Evolutionary conservation across 805 yeast genomes (phyloP), one percentile per base, ranked within the genome.

Genomic region (Starmerella scarabaei): DNA sequence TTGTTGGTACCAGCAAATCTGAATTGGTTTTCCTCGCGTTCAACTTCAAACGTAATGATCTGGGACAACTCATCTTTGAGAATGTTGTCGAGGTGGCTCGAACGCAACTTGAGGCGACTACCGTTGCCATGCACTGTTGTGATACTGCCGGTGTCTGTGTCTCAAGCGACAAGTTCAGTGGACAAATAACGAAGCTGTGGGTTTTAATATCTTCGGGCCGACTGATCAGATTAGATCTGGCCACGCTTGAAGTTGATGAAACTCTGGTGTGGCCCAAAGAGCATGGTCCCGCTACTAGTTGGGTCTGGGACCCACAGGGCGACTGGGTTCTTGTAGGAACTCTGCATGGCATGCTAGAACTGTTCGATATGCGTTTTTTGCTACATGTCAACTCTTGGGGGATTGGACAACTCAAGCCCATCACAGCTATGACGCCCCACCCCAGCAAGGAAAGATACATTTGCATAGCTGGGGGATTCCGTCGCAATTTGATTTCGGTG

Each of bases 341-440:
- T 0, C 62, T 71, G 0, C 70, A 69, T 30, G 96, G 96, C 1
- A 62, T 77, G 1, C 54, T 91, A 23, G 76, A 75, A 47, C 59
- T 88, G 14, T 85, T 94, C 93, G 95, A 85, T 56, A 48, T 81
- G 27, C 63, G 93, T 39, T 82, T 84, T 55, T 66, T 66, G 27
- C 43, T 79, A 0, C 61, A 70, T 31, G 61, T 83, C 27, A 75
- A 71, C 44, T 64, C 77, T 1, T 80, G 84, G 75, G 68, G 69
- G 8, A 67, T 83, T 33, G 69, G 66, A 30, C 62, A 64, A 12
- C 65, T 66, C 3, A 58, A 54, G 18, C 71, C 78, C 1, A 74
- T 84, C 7, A 61, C 63, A 8, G 58, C 66, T 21, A 53, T 84
- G 8, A 54, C 53, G 7, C 46, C 63, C 3, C 63, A 73, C 26